phyloP scores from a whole-genome alignment of 2,329 filamentous ascomycete genomes.

The Leptographium flavum region DNA sequence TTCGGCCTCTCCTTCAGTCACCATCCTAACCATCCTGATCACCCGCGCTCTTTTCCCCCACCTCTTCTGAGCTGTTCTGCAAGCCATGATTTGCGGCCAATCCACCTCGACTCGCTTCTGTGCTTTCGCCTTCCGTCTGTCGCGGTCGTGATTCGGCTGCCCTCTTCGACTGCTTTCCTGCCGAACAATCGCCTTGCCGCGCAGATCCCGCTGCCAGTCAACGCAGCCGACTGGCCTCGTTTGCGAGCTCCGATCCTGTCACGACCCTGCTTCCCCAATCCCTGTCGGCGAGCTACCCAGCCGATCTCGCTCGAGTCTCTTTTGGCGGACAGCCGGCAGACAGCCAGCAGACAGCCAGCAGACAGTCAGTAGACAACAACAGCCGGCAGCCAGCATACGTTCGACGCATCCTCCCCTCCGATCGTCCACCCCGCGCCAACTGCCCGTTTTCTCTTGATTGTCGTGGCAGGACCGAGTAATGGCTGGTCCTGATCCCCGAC shows the following conservation, averaged over 20 bases:
- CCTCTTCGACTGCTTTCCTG: neutral
- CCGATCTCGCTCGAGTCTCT: neutral
- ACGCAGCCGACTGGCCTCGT: neutral
- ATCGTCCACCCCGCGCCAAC: slow-evolving; percentile 14
- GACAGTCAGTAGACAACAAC: too few relatives aligned
- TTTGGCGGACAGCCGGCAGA: neutral
- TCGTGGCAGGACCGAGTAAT: slow-evolving; percentile 28
- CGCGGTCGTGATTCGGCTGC: neutral
- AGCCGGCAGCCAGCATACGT: too few relatives aligned
- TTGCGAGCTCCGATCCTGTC: too few relatives aligned
- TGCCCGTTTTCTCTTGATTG: neutral
- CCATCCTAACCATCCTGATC: neutral
- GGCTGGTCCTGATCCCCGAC: slow-evolving; percentile 58
- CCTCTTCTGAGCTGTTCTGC: neutral
- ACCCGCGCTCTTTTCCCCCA: neutral
- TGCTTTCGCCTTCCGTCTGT: neutral
- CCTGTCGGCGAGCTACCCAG: neutral
- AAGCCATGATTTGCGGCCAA: slow-evolving; percentile 2
- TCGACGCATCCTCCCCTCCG: neutral
- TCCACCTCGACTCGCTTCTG: neutral
- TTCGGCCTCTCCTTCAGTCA: neutral
- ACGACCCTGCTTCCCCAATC: neutral
- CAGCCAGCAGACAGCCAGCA: neutral
- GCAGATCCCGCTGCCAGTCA: neutral
- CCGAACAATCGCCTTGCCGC: neutral